Base-by-base conservation (phyloP, 208 protist genomes). In the Acanthamoeba healyi region DNA sequence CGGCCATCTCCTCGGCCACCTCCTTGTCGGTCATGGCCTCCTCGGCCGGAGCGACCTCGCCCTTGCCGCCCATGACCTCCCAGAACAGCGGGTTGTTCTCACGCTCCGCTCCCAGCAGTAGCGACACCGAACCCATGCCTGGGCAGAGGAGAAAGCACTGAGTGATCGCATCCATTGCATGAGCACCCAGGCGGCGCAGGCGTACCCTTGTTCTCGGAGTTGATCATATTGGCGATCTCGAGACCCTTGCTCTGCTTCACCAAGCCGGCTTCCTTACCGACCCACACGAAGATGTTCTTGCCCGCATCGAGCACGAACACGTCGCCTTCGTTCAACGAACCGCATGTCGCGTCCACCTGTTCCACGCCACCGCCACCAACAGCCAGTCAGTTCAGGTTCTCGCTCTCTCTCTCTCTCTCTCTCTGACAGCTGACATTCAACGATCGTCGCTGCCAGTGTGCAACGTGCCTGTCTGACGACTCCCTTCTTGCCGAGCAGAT, bases 251-350 rank as follows among this genome's bases (percentile, higher is more conserved):
- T 67, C 51, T 82, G 56, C 72, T 98, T 97, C 24, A 93, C 32
- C 56, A 36, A 46, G 70, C 46, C 26, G 24, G 89, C 67, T 36
- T 96, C 92, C 4, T 34, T 46, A 51, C 97, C 97, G 44, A 96
- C 96, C 93, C 95, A 97, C 81, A 94, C 74, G 67, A 95, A 97
- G 26, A 98, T 70, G 9, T 34, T 77, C 10, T 94, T 26, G 34
- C 95, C 96, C 26, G 36, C 12, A 79, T 97, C 97, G 36, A 98
- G 95, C 46, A 98, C 82, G 77, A 98, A 98, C 29, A 95, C 88
- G 67, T 98, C 98, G n/a, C 96, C 96, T 24, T 72, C 44, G 96
- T 98, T 92, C 32, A 92, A 40, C 40, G 87, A 92, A 26, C 32
- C 87, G 42, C 42, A 67, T 9, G 46, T 56, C 15, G 87, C 40